Evolutionary conservation across 192 early-diverging fungal genomes (phyloP), one percentile per base, ranked within the genome.

Genomic region (Coemansia sp.): DNA sequence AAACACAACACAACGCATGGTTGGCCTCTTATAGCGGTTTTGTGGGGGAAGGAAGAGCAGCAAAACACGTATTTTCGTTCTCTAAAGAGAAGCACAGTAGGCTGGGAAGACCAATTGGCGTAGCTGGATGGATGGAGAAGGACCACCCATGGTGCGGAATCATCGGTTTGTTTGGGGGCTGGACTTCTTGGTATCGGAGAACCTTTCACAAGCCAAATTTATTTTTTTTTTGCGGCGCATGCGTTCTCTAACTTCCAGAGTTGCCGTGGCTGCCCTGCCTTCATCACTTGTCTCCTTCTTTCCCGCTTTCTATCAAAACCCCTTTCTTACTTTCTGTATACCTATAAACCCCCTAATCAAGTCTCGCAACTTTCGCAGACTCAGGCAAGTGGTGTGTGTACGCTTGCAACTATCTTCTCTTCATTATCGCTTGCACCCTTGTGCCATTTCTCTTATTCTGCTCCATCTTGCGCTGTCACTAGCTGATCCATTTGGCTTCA

Each of bases 341-440:
- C 17, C 9, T 17, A 46, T 3, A 17, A 17, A 14, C 2, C 39
- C 39, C 50, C 39, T 23, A n/a, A 9, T 51, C 23, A 27, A 23
- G 39, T 17, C 39, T 30, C 27, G n/a, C 27, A 22, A 46, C 27
- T 42, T 21, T 33, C 6, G 32, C 10, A 5, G 6, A 31, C 30
- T 59, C 20, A 46, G 39, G 17, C 39, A 46, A 27, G 39, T 46
- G 3, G 14, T 46, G 9, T 10, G 39, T 17, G 39, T 17, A 14
- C 17, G 39, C 11, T 46, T 46, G 39, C 14, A 14, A 14, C 17
- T 3, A 46, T 24, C 46, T 29, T 59, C 21, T 7, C 20, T 59
- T 59, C 33, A 2, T 31, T 59, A 9, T 59, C 57, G 39, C 42
- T 67, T 20, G 31, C 33, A 53, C 30, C 17, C 27, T 54, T 51